Evolutionary conservation across 345 rosid genomes (phyloP), one percentile per base, ranked within the genome.

Genomic region (Diplotaxis tenuifolia): DNA sequence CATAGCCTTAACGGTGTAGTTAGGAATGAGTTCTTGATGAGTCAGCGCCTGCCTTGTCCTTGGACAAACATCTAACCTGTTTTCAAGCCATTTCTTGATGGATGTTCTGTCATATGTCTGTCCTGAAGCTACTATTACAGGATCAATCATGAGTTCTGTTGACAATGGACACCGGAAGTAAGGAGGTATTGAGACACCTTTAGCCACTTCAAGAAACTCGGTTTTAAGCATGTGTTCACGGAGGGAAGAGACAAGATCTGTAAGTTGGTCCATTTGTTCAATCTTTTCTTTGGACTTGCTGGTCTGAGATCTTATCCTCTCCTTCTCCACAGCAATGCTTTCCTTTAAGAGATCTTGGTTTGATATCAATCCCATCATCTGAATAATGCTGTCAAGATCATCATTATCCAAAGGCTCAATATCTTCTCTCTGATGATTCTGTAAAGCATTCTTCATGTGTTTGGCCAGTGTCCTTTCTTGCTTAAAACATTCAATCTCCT

Each of bases 41-140:
- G 78, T 29, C 40, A 94, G 89, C 42, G 67, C 75, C 77, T 86
- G 88, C 53, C 80, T 82, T 50, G 98, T 89, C 87, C 83, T 89
- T 6, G 98, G 98, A 83, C 98, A 94, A 80, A 89, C 71, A n/a
- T 62, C 83, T 73, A 94, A 77, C 65, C 96, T 93, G 5, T 82
- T 80, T 75, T 86, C 93, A 74, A 94, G 83, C 98, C 97, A 94
- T 69, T 82, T 91, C 83, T 87, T 93, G 64, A 94, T 91, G 57
- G 91, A 88, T 49, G 85, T 77, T 84, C 90, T 86, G 78, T 94
- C 98, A 74, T 85, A 94, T 62, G 98, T 94, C 84, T 89, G 95
- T 57, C 98, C 98, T 20, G 97, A 91, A 78, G 96, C 93, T 75
- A 94, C 87, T 52, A 89, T 91, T 70, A 94, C 97, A 8, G 98